Conservation (phyloP, 371 early-diverging fungal genomes). For the Actinomortierella wolfii region DNA sequence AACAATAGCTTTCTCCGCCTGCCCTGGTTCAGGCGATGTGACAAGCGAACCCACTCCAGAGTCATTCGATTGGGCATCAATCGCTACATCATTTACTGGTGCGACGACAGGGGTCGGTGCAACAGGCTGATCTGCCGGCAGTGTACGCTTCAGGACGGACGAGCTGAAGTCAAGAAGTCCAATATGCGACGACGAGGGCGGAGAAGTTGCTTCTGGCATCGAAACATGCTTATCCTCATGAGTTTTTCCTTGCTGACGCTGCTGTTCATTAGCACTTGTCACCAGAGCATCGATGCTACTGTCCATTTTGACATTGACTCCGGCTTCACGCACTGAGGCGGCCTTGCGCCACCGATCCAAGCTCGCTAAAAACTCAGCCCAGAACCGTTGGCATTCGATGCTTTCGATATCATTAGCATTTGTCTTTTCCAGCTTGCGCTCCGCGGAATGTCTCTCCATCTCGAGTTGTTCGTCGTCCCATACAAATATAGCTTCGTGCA, state of each 20-base stretch:
- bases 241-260: background rate
- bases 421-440: constrained; percentile 54
- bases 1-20: background rate
- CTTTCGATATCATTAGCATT: constrained; percentile 49
- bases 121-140: too few relatives aligned
- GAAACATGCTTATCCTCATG: background rate
- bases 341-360: background rate
- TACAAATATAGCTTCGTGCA: constrained; percentile 50
- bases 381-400: constrained; percentile 50
- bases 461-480: constrained; percentile 38
- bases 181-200: background rate
- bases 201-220: constrained; percentile 1
- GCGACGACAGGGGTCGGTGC: background rate
- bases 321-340: background rate
- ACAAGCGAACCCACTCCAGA: constrained; percentile 11
- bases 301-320: background rate
- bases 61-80: constrained; percentile 3
- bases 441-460: constrained; percentile 31
- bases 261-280: too few relatives aligned
- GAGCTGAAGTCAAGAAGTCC: constrained; percentile 28
- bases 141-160: constrained; percentile 25
- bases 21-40: background rate
- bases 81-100: background rate
- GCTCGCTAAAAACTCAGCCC: constrained; percentile 43
- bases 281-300: too few relatives aligned